A percentile compares a stretch with the other conserved stretches of the same genome.
phyloP scores from a whole-genome alignment of 345 rosid genomes.

The Arabidopsis suecica region DNA sequence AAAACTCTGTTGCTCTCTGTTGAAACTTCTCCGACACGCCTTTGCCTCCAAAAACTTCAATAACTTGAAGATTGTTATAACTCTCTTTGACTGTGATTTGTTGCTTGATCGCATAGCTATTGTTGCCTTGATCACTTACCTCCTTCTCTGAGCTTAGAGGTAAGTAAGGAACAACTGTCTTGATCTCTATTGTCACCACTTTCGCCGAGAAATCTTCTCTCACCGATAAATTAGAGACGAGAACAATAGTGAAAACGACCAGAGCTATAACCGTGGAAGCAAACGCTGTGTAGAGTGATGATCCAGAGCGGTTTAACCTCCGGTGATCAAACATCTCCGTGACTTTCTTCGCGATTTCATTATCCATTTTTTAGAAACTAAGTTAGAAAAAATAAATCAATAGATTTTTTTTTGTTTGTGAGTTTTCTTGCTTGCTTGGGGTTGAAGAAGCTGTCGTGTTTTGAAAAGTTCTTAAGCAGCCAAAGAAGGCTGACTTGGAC shows the following conservation, averaged over 20 bases:
- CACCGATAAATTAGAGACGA: conserved; percentile 33
- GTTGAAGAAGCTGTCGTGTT: conserved; percentile 39
- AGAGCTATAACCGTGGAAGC: conserved; percentile 46
- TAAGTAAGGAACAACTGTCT: conserved; percentile 33
- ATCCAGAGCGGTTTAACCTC: conserved; percentile 35
- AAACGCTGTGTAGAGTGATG: conserved; percentile 40
- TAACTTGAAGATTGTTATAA: conserved; percentile 20
- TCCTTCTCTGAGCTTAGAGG: conserved; percentile 43
- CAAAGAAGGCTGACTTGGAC: conserved; percentile 32
- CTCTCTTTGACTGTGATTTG: conserved; percentile 31
- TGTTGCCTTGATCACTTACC: neutral
- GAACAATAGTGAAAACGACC: conserved; percentile 48
- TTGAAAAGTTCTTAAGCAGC: conserved; percentile 38
- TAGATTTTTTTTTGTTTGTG: conserved; percentile 14
- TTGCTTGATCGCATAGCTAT: neutral
- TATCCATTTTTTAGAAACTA: conserved; percentile 26
- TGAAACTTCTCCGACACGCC: conserved; percentile 39
- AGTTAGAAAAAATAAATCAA: neutral
- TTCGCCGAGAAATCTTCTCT: conserved; percentile 19
- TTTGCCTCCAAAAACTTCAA: conserved; percentile 31
- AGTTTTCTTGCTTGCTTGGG: conserved; percentile 12
- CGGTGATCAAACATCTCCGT: conserved; percentile 34
- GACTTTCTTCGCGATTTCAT: conserved; percentile 24
- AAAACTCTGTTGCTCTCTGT: conserved; percentile 49
- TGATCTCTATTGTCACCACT: conserved; percentile 36